Conservation (phyloP, 1,139 yeast species). For the Taphrina flavorubra region DNA sequence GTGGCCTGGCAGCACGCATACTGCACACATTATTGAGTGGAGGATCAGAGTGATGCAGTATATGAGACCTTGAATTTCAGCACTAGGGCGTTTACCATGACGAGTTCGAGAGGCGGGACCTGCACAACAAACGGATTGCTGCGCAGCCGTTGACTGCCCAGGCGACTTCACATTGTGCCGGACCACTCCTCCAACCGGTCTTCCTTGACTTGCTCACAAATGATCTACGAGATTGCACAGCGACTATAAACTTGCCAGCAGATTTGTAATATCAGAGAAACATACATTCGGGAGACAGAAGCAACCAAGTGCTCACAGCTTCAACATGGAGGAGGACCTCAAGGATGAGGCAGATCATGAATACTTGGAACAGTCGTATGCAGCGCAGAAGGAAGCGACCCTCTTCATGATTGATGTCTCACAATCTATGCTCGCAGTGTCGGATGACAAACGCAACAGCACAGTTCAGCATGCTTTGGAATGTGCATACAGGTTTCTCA, state of each 20-base stretch:
- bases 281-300: too few relatives aligned
- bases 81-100: too few relatives aligned
- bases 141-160: neutral
- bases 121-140: neutral
- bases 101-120: neutral
- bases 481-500: slow-evolving; percentile 50
- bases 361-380: slow-evolving; percentile 39
- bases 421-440: slow-evolving; percentile 48
- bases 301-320: too few relatives aligned
- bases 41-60: neutral
- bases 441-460: neutral
- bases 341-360: slow-evolving; percentile 19
- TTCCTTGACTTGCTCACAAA: too few relatives aligned
- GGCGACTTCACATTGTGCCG: too few relatives aligned
- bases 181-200: too few relatives aligned
- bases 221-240: too few relatives aligned
- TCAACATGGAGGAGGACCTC: slow-evolving; percentile 13
- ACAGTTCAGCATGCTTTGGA: slow-evolving; percentile 48
- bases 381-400: slow-evolving; percentile 51
- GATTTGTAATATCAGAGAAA: too few relatives aligned
- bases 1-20: neutral
- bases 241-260: too few relatives aligned
- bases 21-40: too few relatives aligned
- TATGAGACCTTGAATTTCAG: neutral
- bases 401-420: slow-evolving; percentile 53